Base-by-base conservation (phyloP, 805 yeast species). In the Pichia eremophila region DNA sequence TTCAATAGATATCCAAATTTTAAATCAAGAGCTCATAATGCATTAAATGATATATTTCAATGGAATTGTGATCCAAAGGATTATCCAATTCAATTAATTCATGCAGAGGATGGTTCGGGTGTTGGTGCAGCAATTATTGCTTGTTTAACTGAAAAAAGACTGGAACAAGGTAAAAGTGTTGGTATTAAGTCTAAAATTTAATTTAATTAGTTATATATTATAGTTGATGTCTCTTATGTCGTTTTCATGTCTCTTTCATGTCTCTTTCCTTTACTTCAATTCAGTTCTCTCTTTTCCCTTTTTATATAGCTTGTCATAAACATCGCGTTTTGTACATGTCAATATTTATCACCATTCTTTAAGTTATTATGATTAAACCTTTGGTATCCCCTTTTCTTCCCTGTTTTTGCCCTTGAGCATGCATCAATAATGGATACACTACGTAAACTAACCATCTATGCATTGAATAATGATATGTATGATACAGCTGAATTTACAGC, bases 41-140 rank as follows among this genome's bases (percentile, higher is more conserved):
- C 86, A 49, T 76, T 91, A 64, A 80, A 81, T 67, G 97, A 89
- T 63, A 88, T 91, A 58, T 86, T 87, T 62, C 91, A 73, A 55
- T 91, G 96, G 96, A 51, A 54, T 17, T 39, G 52, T 31, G 47
- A 39, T 31, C 49, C 53, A n/a, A 47, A 49, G 18, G 56, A 56
- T 31, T 54, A 52, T 43, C 67, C 66, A 29, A 57, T 61, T 29
- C 50, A 49, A 18, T 46, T 61, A 34, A 57, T 57, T 7, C 58
- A 55, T 25, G 65, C 65, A 28, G 96, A 91, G 71, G 98, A 93
- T 71, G 99, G 98, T 57, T 83, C 93, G 43, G 97, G 97, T 71
- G 96, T 86, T 44, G 99, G 99, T 63, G 99, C 98, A 47, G 99
- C 98, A 43, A 78, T 91, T 60, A 90, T 91, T 69, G 98, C 99